phyloP scores from a whole-genome alignment of 805 yeast genomes.

The Yarrowia hollandica region DNA sequence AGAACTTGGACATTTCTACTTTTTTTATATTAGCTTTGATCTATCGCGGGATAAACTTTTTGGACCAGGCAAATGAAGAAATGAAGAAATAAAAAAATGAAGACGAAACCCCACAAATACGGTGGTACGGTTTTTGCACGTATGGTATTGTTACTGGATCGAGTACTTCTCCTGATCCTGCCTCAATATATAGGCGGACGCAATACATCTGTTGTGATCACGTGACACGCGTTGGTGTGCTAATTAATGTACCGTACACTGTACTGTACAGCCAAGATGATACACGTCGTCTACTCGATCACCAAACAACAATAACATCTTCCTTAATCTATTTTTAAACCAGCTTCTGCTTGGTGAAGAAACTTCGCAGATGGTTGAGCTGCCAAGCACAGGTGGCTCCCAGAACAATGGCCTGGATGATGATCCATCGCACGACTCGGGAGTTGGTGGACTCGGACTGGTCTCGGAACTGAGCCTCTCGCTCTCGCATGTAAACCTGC shows the following conservation, averaged over 20 bases:
- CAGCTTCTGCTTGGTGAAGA: slow-evolving; percentile 85
- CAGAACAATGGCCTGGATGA: slow-evolving; percentile 68
- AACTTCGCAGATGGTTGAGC: slow-evolving; percentile 70
- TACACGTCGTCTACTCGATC: too few relatives aligned
- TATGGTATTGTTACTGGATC: too few relatives aligned
- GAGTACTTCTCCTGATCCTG: too few relatives aligned
- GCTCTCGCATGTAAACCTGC: slow-evolving; percentile 58
- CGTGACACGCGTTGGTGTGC: too few relatives aligned
- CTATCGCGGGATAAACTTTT: not conserved
- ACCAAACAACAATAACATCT: not conserved
- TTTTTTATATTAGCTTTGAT: not conserved
- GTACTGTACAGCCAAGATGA: too few relatives aligned
- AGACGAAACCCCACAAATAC: too few relatives aligned
- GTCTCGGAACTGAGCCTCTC: slow-evolving; percentile 76
- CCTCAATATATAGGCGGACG: too few relatives aligned
- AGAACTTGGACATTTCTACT: too few relatives aligned
- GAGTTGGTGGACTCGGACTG: slow-evolving; percentile 74
- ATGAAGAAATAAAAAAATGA: not conserved
- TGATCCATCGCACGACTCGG: slow-evolving; percentile 70
- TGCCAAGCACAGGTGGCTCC: slow-evolving; percentile 73
- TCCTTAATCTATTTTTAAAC: slow-evolving; percentile 46
- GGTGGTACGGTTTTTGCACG: too few relatives aligned
- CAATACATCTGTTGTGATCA: too few relatives aligned
- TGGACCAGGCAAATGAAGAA: too few relatives aligned
- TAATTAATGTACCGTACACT: too few relatives aligned